Percentiles rank a stretch among this genome's conserved stretches.
Evolutionary conservation across 2,329 filamentous ascomycete species (phyloP).

Genomic region (Metarhizium robertsii): DNA sequence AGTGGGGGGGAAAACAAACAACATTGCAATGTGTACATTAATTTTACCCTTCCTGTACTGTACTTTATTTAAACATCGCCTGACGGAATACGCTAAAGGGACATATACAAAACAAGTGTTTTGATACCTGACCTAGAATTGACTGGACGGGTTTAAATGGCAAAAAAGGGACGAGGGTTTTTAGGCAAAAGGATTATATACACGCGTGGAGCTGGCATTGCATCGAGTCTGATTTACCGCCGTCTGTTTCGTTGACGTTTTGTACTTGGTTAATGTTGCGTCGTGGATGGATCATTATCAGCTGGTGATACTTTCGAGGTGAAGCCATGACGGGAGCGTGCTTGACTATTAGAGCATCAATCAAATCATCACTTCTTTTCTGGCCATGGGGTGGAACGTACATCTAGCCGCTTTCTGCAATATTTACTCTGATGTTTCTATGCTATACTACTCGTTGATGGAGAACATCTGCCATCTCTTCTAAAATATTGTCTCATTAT

Average conservation of each 20-base stretch:
- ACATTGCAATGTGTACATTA: not conserved
- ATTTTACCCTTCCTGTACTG: not conserved
- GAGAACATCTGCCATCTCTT: not conserved
- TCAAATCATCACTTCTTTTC: not conserved
- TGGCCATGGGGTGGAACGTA: not conserved
- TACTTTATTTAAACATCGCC: not conserved
- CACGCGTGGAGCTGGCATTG: not conserved
- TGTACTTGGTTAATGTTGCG: not conserved
- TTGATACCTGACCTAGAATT: not conserved
- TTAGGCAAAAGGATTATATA: not conserved
- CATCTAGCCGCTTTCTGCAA: not conserved
- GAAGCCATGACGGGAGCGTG: not conserved
- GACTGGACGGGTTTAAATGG: not conserved
- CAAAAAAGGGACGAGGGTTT: not conserved
- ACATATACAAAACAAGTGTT: not conserved
- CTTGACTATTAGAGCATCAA: not conserved
- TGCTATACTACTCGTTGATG: not conserved
- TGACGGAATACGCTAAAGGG: not conserved
- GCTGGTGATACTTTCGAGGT: not conserved
- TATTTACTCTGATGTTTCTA: not conserved
- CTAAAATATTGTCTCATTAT: not conserved
- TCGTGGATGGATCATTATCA: not conserved
- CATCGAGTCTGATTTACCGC: not conserved
- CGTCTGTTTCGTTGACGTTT: not conserved
- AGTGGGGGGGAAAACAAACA: not conserved